Base-by-base conservation (phyloP, 352 stramenopile species). In the Phytophthora capsici region DNA sequence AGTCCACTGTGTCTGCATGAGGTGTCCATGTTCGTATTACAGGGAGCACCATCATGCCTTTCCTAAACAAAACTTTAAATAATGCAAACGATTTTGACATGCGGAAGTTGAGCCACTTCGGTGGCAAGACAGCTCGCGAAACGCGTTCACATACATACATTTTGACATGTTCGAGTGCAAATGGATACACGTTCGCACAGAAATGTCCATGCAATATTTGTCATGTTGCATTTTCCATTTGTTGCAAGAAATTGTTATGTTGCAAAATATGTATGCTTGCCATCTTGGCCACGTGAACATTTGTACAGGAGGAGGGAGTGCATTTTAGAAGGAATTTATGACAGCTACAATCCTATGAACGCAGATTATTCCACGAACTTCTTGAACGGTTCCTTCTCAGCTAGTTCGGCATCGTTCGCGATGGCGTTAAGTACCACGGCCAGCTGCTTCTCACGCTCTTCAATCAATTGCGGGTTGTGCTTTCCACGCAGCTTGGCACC, bases 351-450 rank as follows among this genome's bases (percentile, higher is more conserved):
- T 37, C 14, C 41, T 22, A 46, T 20, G 20, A 10, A 16, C 9
- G 30, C 13, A 20, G 9, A 62, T 47, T 54, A 63, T 48, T 75
- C 17, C 4, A 87, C 43, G 36, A 93, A 94, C 36, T 74, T 71
- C 67, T 83, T 76, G 74, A 93, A 94, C 6, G 69, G 70, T 2
- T 78, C 65, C 22, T 73, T 81, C 23, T 76, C 62, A 8, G 68
- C 64, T 16, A 91, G 70, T 37, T 72, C 67, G 1, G 59, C 41
- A 57, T 87, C 69, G 50, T 73, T 80, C 45, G 73, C 80, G 45
- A 93, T 89, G 43, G 75, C 78, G 63, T 93, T 93, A 46, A 95
- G 70, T 20, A 94, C 80, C 12, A 73, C 53, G 12, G 69, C 67
- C 62, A 95, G 78, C 54, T 88, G 77, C 45, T 59, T 66, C 68